These are phyloP conservation scores for Colletotrichum lentis DNA, from an alignment of 2,329 filamentous ascomycete species.

Conservation along the genomic window DNA sequence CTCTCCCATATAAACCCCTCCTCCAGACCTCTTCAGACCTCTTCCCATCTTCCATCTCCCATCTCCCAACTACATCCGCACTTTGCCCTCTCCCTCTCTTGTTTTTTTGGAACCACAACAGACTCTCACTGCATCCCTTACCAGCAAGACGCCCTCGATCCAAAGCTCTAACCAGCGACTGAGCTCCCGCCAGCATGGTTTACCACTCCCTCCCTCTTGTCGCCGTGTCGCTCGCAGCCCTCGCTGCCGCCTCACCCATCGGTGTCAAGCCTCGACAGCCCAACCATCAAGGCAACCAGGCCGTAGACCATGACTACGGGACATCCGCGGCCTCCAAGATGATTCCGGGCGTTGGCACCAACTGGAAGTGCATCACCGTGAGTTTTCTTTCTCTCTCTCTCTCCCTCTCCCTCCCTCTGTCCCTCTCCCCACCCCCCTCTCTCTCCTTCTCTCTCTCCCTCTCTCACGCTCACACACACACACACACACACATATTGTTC, in stretches of 20 bases:
- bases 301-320: background rate
- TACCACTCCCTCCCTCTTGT: background rate
- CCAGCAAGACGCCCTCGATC: background rate
- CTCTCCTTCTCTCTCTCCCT: too few relatives aligned
- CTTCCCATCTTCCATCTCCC: background rate
- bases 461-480: too few relatives aligned
- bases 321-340: background rate
- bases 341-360: conserved; percentile 16
- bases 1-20: conserved; percentile 2
- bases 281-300: background rate
- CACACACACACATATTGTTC: too few relatives aligned
- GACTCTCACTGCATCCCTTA: background rate
- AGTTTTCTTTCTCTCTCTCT: background rate
- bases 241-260: conserved; percentile 13
- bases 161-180: background rate
- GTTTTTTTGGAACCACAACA: conserved; percentile 12
- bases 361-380: conserved; percentile 19
- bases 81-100: background rate
- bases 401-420: too few relatives aligned
- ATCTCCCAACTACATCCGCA: background rate
- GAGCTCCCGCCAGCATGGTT: conserved; percentile 2
- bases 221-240: conserved; percentile 1
- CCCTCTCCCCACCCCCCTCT: too few relatives aligned
- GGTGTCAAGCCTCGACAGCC: background rate
- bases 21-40: background rate